Base-by-base conservation (phyloP, 2,329 filamentous ascomycete genomes). In the Clonostachys byssicola region DNA sequence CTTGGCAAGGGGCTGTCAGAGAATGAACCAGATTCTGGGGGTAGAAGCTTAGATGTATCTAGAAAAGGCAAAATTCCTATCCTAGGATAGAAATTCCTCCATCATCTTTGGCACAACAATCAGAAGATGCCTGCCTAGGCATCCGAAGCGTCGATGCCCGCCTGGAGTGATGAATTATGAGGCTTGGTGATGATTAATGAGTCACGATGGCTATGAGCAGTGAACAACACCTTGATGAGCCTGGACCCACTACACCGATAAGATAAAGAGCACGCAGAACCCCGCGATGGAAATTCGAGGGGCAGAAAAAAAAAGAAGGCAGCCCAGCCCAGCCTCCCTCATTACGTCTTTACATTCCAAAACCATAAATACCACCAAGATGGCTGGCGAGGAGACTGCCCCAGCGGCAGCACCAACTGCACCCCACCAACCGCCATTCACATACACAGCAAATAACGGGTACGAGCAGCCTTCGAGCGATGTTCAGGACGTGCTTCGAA, bases 381-480 rank as follows among this genome's bases (percentile, higher is more conserved):
- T 60, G 52, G 51, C 55, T 35, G 42, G 48, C 17, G 43, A 47
- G 42, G 51, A 46, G 46, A 49, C 52, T 10, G 47, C 48, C 20
- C 44, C 49, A 44, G 49, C 53, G 39, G 53, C 56, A 45, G 66
- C 66, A 17, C 63, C 71, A 17, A 67, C 69, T 14, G 66, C 65
- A 47, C 70, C 72, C 42, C 70, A 74, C 49, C 61, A 75, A 52
- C 71, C 72, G 6, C 70, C 72, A 4, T 72, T 72, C 54, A 62
- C 58, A 12, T 73, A 73, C 52, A 69, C 63, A 12, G 61, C 69
- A 34, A 71, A 68, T 57, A 61, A 70, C 47, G 71, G 72, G 55
- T 73, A 75, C 55, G 60, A 68, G 45, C 59, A 62, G 44, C 23
- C 23, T 30, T 65, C 66, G 6, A 61, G 71, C 43, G 56, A 65